phyloP scores from a whole-genome alignment of 768 basidiomycete species.

The Hypsizygus marmoreus region DNA sequence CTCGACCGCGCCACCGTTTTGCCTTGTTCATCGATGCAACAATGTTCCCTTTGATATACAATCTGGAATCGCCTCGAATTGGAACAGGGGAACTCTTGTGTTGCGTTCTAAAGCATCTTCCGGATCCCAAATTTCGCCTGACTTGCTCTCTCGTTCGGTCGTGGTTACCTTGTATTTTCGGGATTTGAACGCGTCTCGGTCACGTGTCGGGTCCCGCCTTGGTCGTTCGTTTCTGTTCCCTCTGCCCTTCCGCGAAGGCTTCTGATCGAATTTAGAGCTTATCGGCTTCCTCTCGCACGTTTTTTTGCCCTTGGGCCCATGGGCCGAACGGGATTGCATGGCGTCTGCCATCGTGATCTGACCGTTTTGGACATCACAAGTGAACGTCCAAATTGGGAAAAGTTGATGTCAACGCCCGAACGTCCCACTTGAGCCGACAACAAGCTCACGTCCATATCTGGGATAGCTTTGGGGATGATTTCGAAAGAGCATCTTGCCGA shows the following conservation, averaged over 20 bases:
- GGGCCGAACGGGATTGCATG: slow-evolving; percentile 1
- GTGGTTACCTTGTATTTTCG: slow-evolving; percentile 5
- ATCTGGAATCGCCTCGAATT: neutral
- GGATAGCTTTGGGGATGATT: slow-evolving; percentile 9
- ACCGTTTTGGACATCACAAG: slow-evolving; percentile 31
- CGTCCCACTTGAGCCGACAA: slow-evolving; percentile 15
- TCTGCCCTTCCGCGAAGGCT: too few species aligned
- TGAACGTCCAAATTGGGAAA: slow-evolving; percentile 33
- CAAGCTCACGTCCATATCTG: slow-evolving; percentile 28
- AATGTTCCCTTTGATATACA: neutral
- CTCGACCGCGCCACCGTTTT: too few species aligned
- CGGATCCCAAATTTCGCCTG: too few species aligned
- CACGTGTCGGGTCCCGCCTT: slow-evolving; percentile 1
- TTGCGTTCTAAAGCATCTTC: too few species aligned
- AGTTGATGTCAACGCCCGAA: slow-evolving; percentile 3
- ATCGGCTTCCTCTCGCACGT: slow-evolving; percentile 3
- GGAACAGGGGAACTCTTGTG: neutral
- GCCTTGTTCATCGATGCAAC: slow-evolving; percentile 7
- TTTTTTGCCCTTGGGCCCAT: neutral
- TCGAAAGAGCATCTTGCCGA: slow-evolving; percentile 16
- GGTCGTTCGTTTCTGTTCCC: slow-evolving; percentile 1
- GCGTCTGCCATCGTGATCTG: slow-evolving; percentile 16
- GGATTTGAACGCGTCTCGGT: neutral
- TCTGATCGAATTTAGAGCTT: slow-evolving; percentile 10
- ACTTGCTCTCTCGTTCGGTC: neutral